Base-by-base conservation (phyloP, 129 eudicot species). In the Tagetes erecta region DNA sequence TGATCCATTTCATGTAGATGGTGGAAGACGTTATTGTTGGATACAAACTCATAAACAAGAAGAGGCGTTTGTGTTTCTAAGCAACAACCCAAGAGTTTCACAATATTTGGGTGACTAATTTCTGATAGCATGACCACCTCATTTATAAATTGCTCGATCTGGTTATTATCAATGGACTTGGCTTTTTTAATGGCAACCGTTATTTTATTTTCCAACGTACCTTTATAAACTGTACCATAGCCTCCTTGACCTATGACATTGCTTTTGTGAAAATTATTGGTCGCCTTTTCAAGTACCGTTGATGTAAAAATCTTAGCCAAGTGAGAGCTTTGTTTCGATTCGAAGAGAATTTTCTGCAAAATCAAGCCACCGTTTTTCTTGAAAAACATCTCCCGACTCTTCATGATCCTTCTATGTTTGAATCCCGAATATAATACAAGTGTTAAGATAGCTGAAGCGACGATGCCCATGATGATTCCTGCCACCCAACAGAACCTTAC, bases 31-130 rank as follows among this genome's bases (percentile, higher is more conserved):
- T 53, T 76, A 5, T 66, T 76, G 62, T 76, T 76, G 56, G 80
- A 65, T 76, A 76, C 34, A 50, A 64, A 76, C 73, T 76, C 80
- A 40, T 76, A 76, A 38, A 76, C 67, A 37, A 76, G 45, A 6
- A 76, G 67, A 2, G 80, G 80, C 10, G 67, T 53, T 9, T 42
- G 73, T 41, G 80, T 76, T 66, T 76, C 73, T 53, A 76, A 44
- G 30, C 80, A 76, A 66, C 80, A 75, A 11, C 72, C 65, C 51
- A 75, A 52, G 73, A 75, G 80, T 53, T 65, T 75, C 33, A 75
- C 80, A 2, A 65, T 72, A 52, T 75, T 52, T 39, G 73, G 80
- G 34, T 63, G 80, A 44, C n/a, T 75, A 66, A 75, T 75, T 38
- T 65, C 55, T 12, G 67, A 65, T 2, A 64, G 10, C 39, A 75